These are phyloP conservation scores for Fraxinus baroniana DNA, from an alignment of 305 asterid species.

Conservation along the genomic window DNA sequence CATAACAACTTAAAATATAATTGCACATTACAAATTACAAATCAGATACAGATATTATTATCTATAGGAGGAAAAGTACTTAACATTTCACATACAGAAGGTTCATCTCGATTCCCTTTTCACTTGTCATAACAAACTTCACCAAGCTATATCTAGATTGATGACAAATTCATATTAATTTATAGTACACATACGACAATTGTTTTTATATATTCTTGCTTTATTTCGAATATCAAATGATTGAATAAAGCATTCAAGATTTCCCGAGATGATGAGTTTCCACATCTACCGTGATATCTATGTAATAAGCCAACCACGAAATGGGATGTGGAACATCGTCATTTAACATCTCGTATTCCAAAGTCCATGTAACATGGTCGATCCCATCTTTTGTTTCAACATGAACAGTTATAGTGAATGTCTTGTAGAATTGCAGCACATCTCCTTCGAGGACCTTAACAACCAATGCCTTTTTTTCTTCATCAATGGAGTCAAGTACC, in stretches of 20 bases:
- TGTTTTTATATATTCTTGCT: not conserved
- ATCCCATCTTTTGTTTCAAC: constrained; percentile 34
- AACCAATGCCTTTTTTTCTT: not conserved
- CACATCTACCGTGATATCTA: constrained; percentile 31
- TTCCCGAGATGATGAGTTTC: constrained; percentile 32
- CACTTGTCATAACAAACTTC: not conserved
- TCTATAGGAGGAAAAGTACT: not conserved
- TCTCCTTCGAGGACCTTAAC: constrained; percentile 23
- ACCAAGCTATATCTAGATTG: not conserved
- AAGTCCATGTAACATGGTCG: constrained; percentile 35
- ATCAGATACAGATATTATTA: too few relatives aligned
- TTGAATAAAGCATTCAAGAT: not conserved
- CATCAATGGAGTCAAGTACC: not conserved
- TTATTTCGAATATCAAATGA: not conserved
- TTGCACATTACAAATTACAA: too few relatives aligned
- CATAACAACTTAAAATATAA: too few relatives aligned
- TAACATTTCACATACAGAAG: not conserved
- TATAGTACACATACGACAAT: not conserved
- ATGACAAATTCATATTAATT: not conserved
- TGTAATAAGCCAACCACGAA: constrained; percentile 28
- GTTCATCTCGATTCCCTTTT: not conserved
- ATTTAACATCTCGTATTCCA: constrained; percentile 30
- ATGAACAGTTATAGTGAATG: constrained; percentile 23
- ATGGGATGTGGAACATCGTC: constrained; percentile 33
- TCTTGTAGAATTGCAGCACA: constrained; percentile 31